Conservation (phyloP, 169 alveolate species). For the Eimeria falciformis region DNA sequence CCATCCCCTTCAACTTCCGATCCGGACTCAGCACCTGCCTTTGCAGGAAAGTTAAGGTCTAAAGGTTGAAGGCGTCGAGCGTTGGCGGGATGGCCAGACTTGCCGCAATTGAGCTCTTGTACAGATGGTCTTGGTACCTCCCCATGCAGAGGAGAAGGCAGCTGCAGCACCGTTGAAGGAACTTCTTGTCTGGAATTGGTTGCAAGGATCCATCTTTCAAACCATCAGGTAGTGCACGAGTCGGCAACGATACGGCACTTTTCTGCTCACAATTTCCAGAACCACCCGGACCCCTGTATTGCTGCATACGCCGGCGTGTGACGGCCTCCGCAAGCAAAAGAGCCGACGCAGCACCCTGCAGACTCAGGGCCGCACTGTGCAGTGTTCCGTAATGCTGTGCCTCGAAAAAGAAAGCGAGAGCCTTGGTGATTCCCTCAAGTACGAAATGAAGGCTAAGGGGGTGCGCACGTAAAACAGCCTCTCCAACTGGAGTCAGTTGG, state of each 20-base stretch:
- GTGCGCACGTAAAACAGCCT: constrained; percentile 52
- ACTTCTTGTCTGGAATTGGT: constrained; percentile 52
- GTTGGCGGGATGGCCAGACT: no score
- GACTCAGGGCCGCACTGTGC: constrained; percentile 63
- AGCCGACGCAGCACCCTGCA: constrained; percentile 65
- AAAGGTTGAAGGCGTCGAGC: no score
- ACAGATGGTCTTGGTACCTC: constrained; percentile 54
- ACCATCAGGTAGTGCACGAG: not conserved
- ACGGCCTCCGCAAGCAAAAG: constrained; percentile 58
- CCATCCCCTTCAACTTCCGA: not conserved
- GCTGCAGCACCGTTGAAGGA: constrained; percentile 59
- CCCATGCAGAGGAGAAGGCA: constrained; percentile 67
- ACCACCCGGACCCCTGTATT: constrained; percentile 21
- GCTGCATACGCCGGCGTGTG: constrained; percentile 66
- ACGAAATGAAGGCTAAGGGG: constrained; percentile 47
- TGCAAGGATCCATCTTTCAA: constrained; percentile 20
- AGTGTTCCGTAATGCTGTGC: constrained; percentile 51
- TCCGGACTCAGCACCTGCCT: not conserved
- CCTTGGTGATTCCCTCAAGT: constrained; percentile 45
- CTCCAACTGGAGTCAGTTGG: constrained; percentile 66
- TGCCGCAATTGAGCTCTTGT: constrained; percentile 60
- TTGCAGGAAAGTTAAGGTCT: not conserved
- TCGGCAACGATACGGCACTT: not conserved
- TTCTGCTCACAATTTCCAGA: constrained; percentile 32
- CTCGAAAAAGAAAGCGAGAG: constrained; percentile 66